Percentiles rank a stretch among this genome's conserved stretches.
Conservation (phyloP, 176 grass and related monocot species). For the Elaeis guineensis region DNA sequence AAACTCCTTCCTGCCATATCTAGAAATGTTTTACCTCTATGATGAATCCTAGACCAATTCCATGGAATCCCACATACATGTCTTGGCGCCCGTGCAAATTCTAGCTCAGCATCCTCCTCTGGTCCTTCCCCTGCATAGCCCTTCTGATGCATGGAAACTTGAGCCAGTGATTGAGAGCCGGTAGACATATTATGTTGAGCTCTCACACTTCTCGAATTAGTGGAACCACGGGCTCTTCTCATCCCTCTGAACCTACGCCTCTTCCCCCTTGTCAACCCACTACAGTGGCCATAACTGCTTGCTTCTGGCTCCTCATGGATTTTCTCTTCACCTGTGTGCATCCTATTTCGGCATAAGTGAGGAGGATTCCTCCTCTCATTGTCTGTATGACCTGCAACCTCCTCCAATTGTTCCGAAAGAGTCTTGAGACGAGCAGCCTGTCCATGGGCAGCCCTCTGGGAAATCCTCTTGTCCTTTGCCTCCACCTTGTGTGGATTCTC, state of each 20-base stretch:
- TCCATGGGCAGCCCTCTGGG: neutral
- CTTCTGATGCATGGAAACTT: neutral
- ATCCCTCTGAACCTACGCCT: slow-evolving; percentile 25
- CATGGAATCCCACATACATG: slow-evolving; percentile 88
- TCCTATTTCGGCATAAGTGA: neutral
- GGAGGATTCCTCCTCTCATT: neutral
- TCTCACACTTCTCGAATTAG: neutral
- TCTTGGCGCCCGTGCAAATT: slow-evolving; percentile 35
- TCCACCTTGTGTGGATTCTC: neutral
- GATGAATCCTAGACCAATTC: slow-evolving; percentile 98
- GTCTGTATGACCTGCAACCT: neutral
- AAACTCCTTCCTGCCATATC: slow-evolving; percentile 83
- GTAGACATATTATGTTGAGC: neutral
- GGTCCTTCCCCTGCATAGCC: slow-evolving; percentile 6
- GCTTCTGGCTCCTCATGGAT: neutral
- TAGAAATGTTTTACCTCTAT: slow-evolving; percentile 78
- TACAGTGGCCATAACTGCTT: neutral
- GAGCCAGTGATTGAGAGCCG: neutral
- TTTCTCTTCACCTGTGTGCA: neutral
- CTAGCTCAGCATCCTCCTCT: slow-evolving; percentile 28
- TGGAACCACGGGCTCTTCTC: slow-evolving; percentile 24
- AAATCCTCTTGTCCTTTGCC: neutral
- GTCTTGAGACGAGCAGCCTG: neutral
- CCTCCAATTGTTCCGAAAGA: slow-evolving; percentile 7
- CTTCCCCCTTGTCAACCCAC: neutral